phyloP scores from a whole-genome alignment of 2,329 filamentous ascomycete species.

The Plectosphaerella cucumerina region DNA sequence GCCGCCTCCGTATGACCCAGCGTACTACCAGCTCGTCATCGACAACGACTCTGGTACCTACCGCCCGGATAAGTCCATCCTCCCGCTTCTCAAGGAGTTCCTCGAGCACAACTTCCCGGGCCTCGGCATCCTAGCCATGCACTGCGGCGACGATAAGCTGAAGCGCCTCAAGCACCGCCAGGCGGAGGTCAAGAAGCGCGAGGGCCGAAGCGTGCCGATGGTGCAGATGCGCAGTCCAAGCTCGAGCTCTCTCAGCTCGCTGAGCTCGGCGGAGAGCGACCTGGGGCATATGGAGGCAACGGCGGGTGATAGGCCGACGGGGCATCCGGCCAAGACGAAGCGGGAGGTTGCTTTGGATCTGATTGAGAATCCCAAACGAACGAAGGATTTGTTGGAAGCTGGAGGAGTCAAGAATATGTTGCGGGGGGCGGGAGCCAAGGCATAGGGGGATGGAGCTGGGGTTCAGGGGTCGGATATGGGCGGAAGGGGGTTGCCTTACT shows the following conservation, averaged over 20 bases:
- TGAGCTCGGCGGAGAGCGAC: slow-evolving; percentile 51
- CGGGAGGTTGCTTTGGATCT: slow-evolving; percentile 47
- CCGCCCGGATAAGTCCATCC: slow-evolving; percentile 72
- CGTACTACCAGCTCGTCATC: slow-evolving; percentile 79
- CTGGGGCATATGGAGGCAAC: slow-evolving; percentile 39
- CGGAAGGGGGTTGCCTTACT: too few relatives aligned
- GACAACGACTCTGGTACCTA: slow-evolving; percentile 97
- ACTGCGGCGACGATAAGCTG: slow-evolving; percentile 76
- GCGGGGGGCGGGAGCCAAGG: slow-evolving; percentile 10
- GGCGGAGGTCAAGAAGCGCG: slow-evolving; percentile 65
- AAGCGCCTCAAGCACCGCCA: slow-evolving; percentile 73
- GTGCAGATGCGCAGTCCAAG: slow-evolving; percentile 53
- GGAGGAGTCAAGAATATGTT: slow-evolving; percentile 18
- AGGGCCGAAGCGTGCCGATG: slow-evolving; percentile 47
- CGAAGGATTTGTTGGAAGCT: slow-evolving; percentile 30
- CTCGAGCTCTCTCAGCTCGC: slow-evolving; percentile 28
- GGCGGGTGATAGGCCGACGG: slow-evolving; percentile 26
- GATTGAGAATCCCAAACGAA: slow-evolving; percentile 42
- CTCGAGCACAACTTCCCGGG: slow-evolving; percentile 72
- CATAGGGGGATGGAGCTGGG: background rate
- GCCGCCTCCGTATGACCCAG: slow-evolving; percentile 40
- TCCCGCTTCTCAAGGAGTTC: slow-evolving; percentile 69
- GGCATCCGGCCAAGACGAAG: slow-evolving; percentile 38
- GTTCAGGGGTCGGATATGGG: too few relatives aligned
- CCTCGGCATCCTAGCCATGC: slow-evolving; percentile 67